These are phyloP conservation scores for Fusarium guadeloupense DNA, from an alignment of 2,329 filamentous ascomycete species.

Conservation along the genomic window DNA sequence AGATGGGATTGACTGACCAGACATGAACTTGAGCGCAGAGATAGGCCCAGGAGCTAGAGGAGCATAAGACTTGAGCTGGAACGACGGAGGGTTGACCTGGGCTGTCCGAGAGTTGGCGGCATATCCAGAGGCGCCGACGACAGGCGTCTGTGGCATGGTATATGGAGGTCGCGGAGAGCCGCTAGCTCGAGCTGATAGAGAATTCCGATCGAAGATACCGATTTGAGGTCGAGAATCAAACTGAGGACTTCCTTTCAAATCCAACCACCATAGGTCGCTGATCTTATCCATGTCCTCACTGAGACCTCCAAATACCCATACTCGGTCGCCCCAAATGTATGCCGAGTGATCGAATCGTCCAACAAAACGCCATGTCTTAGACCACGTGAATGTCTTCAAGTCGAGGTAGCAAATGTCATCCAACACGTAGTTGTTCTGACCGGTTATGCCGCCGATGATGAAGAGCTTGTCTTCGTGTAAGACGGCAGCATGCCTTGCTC, in stretches of 20 bases:
- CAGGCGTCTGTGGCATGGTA: conserved; percentile 58
- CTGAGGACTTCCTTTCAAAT: conserved; percentile 88
- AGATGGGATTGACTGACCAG: conserved; percentile 82
- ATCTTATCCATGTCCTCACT: conserved; percentile 97
- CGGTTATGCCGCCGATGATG: conserved; percentile 93
- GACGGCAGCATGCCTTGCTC: conserved; percentile 91
- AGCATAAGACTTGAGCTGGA: conserved; percentile 75
- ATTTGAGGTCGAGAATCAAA: conserved; percentile 76
- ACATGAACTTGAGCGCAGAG: conserved; percentile 86
- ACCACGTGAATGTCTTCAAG: conserved; percentile 98
- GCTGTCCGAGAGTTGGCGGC: conserved; percentile 74
- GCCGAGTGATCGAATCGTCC: conserved; percentile 94
- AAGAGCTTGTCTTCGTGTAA: conserved; percentile 97
- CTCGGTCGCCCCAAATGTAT: conserved; percentile 88
- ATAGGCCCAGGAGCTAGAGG: conserved; percentile 89
- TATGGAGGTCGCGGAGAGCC: conserved; percentile 64
- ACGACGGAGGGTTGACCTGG: conserved; percentile 72
- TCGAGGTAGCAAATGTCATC: conserved; percentile 98
- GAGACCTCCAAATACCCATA: conserved; percentile 96
- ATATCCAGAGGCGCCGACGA: conserved; percentile 69
- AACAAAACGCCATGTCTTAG: conserved; percentile 93
- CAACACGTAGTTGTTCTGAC: conserved; percentile 88
- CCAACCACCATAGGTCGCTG: conserved; percentile 96
- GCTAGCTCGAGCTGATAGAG: conserved; percentile 51
- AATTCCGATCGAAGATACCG: conserved; percentile 60